Conservation (phyloP, 2,329 filamentous ascomycete species). For the Aspergillus neoniger region DNA sequence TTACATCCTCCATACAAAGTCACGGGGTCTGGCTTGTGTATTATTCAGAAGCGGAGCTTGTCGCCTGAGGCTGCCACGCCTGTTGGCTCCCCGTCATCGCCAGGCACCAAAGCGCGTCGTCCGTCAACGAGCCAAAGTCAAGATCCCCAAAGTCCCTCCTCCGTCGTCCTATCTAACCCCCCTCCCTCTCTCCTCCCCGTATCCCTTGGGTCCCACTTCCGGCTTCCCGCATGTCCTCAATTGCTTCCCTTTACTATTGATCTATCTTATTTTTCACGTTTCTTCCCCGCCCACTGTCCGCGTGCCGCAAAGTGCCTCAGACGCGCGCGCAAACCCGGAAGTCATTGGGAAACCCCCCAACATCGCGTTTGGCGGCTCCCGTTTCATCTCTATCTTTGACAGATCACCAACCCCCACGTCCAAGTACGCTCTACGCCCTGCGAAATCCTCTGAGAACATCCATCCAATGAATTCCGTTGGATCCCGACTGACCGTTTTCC, state of each 20-base stretch:
- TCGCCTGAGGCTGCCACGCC: constrained; percentile 10
- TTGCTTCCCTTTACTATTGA: not conserved
- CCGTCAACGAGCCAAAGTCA: constrained; percentile 12
- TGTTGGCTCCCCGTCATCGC: constrained; percentile 8
- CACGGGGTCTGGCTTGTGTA: no score
- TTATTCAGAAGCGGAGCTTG: not conserved
- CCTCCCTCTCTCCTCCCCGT: constrained; percentile 5
- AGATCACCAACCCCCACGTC: constrained; percentile 16
- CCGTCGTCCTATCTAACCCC: constrained; percentile 12
- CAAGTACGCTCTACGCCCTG: constrained; percentile 15
- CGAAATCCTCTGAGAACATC: not conserved
- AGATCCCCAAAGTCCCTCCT: not conserved
- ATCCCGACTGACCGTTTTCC: not conserved
- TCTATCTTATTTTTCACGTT: not conserved
- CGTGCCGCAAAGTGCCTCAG: constrained; percentile 4
- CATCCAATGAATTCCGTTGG: not conserved
- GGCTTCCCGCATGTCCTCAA: constrained; percentile 1
- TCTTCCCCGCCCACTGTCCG: not conserved
- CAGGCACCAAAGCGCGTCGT: constrained; percentile 27
- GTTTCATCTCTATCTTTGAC: constrained; percentile 7
- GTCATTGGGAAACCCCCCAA: not conserved
- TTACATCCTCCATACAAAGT: not conserved
- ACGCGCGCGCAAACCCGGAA: constrained; percentile 20
- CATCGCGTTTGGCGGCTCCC: constrained; percentile 17
- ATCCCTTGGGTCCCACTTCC: constrained; percentile 7